Evolutionary conservation across 2,329 filamentous ascomycete genomes (phyloP), one percentile per base, ranked within the genome.

Genomic region (Ceratocystis huliohia): DNA sequence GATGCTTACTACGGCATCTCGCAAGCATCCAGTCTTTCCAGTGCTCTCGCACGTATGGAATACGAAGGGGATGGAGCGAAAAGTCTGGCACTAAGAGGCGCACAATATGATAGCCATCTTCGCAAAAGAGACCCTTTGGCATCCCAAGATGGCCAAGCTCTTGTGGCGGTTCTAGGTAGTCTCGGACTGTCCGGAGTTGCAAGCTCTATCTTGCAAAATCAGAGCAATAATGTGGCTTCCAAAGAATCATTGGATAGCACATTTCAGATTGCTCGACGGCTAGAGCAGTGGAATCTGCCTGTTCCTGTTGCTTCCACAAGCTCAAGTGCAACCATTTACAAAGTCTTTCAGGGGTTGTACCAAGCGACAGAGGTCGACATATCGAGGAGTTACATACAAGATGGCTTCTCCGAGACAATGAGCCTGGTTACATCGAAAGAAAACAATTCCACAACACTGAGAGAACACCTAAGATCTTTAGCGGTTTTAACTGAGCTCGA

Each of bases 1-100:
- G 94, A 99, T 74, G 88, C 91, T 0, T 99, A 96, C 74, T 99
- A 99, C 73, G 95, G 94, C 3, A 81, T 96, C 6, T 84, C 89
- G 53, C 88, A 95, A 74, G 84, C 84, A 50, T 83, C 91, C 5
- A 91, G 86, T 67, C 77, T 99, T 17, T 80, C 83, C 17, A 90
- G 88, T 10, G 88, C 97, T 0, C 79, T 97, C 67, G 84, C 88
- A 63, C 86, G 89, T 8, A 81, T 97, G 3, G 91, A 96, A 70
- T 93, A 96, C 73, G 94, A 99, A 76, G 87, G 86, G 63, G 88
- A 96, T 70, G 92, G 92, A 0, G 80, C 86, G 63, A 96, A 95
- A 73, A 93, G 89, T 69, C 81, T 99, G 20, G 87, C 94, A 28
- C 96, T 97, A 71, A 87, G 93, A 67, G 91, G 92, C 41, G 94